Evolutionary conservation across 768 basidiomycete species (phyloP).

Genomic region (Auricularia sp.): DNA sequence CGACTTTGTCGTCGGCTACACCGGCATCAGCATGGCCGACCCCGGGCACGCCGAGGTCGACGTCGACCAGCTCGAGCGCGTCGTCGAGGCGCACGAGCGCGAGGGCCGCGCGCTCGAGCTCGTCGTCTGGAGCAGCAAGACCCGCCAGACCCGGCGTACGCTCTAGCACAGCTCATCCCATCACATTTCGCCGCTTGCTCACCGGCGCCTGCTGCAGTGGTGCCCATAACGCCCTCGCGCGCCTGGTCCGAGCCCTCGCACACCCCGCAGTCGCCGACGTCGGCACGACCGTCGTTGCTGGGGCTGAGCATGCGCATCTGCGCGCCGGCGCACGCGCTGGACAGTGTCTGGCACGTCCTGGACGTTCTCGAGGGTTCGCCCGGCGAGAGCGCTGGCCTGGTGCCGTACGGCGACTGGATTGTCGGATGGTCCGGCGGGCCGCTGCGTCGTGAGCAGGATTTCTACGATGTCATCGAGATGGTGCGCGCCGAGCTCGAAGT

Average conservation of each 20-base stretch:
- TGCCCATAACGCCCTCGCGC: neutral
- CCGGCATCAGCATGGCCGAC: neutral
- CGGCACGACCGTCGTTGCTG: constrained; percentile 72
- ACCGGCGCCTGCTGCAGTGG: no score
- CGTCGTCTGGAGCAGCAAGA: constrained; percentile 79
- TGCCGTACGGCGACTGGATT: constrained; percentile 76
- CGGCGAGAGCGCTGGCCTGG: constrained; percentile 91
- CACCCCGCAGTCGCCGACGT: constrained; percentile 27
- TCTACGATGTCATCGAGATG: constrained; percentile 87
- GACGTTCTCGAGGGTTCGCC: constrained; percentile 97
- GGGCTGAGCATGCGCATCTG: constrained; percentile 93
- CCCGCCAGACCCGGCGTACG: constrained; percentile 56
- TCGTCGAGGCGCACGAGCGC: neutral
- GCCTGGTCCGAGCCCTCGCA: constrained; percentile 23
- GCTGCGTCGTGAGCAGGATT: constrained; percentile 84
- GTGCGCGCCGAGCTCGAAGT: neutral
- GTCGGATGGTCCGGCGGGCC: constrained; percentile 94
- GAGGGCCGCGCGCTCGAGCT: constrained; percentile 44
- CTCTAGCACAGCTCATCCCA: neutral
- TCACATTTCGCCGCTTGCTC: neutral
- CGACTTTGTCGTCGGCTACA: constrained; percentile 35
- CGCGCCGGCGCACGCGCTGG: constrained; percentile 75
- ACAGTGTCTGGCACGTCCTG: constrained; percentile 96
- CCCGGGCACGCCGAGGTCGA: constrained; percentile 35
- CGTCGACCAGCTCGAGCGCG: constrained; percentile 38